phyloP scores from a whole-genome alignment of 192 early-diverging fungal species.

The Chytriomyces sp. region DNA sequence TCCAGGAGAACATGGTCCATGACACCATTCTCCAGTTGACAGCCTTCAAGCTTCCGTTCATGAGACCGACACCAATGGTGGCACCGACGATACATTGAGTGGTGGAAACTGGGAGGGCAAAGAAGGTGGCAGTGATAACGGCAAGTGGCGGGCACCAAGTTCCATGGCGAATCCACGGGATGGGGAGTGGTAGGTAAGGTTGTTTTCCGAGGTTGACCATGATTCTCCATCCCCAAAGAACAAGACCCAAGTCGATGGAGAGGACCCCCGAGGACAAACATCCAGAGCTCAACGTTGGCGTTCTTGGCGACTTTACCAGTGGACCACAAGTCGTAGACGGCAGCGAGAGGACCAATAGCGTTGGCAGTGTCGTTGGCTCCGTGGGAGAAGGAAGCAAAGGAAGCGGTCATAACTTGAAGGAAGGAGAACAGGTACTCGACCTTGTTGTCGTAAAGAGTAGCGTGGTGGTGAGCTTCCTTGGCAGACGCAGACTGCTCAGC shows the following conservation, averaged over 20 bases:
- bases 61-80: constrained; percentile 74
- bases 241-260: constrained; percentile 77
- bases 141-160: constrained; percentile 77
- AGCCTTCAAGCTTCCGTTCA: constrained; percentile 62
- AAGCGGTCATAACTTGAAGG: constrained; percentile 79
- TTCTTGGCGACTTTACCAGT: constrained; percentile 56
- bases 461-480: constrained; percentile 63
- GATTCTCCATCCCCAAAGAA: constrained; percentile 76
- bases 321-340: constrained; percentile 76
- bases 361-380: constrained; percentile 88
- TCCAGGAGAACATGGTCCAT: constrained; percentile 68
- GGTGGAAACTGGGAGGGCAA: constrained; percentile 80
- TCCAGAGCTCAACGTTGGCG: constrained; percentile 73
- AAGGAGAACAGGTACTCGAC: constrained; percentile 84
- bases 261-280: constrained; percentile 74
- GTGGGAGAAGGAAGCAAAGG: constrained; percentile 84
- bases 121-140: constrained; percentile 79
- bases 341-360: constrained; percentile 78
- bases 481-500: constrained; percentile 34
- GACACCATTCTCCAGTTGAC: constrained; percentile 58
- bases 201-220: constrained; percentile 83
- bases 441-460: constrained; percentile 71
- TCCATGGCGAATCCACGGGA: constrained; percentile 81
- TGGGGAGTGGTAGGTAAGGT: constrained; percentile 81
- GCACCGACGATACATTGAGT: constrained; percentile 86